Evolutionary conservation across 371 early-diverging fungal species (phyloP).

Genomic region (Quaeritorhiza haematococci): DNA sequence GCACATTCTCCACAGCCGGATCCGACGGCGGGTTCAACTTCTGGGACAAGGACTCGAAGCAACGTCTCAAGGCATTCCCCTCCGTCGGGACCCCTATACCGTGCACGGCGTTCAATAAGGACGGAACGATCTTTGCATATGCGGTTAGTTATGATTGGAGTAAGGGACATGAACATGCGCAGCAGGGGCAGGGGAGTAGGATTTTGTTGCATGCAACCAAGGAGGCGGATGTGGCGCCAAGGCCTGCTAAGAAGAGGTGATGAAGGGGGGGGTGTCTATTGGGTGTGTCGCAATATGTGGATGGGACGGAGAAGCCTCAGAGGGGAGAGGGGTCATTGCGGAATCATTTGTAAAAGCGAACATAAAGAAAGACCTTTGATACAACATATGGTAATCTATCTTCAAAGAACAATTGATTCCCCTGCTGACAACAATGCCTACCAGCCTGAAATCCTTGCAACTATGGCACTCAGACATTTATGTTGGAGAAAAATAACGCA

Average conservation of each 20-base stretch:
- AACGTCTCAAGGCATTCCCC: constrained; percentile 68
- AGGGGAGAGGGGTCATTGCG: no score
- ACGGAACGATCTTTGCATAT: constrained; percentile 90
- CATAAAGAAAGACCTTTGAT: no score
- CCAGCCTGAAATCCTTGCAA: no score
- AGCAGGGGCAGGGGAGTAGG: constrained; percentile 33
- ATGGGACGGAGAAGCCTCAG: no score
- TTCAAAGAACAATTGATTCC: no score
- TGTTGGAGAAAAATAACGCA: no score
- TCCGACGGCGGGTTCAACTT: constrained; percentile 87
- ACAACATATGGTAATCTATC: no score
- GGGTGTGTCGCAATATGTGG: neutral
- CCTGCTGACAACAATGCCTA: no score
- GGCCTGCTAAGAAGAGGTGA: constrained; percentile 27
- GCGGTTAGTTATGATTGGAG: constrained; percentile 96
- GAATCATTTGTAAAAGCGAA: no score
- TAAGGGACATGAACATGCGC: constrained; percentile 61
- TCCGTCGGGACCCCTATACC: constrained; percentile 62
- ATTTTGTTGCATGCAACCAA: constrained; percentile 70
- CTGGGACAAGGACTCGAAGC: constrained; percentile 94
- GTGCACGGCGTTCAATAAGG: constrained; percentile 76
- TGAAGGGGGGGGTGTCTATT: no score
- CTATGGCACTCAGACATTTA: no score
- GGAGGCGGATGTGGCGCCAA: constrained; percentile 78
- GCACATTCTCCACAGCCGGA: constrained; percentile 89